A percentile compares a stretch with the other conserved stretches of the same genome.
Evolutionary conservation across 495 filamentous ascomycete genomes (phyloP).

Genomic region (Lasiosphaeriaceae sp.): DNA sequence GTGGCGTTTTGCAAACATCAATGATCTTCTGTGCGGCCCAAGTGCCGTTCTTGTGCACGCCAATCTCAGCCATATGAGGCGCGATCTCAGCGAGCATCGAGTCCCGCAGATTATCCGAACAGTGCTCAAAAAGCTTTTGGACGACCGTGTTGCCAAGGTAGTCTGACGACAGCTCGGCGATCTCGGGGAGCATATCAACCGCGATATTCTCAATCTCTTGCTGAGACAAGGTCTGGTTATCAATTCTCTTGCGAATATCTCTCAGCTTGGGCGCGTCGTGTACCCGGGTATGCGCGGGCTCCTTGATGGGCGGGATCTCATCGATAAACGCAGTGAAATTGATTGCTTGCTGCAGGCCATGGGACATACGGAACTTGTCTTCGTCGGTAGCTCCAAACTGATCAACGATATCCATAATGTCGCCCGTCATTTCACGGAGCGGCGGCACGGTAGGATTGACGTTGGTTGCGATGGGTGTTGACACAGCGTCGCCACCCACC

Average conservation of each 20-base stretch:
- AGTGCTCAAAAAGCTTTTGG: slow-evolving; percentile 95
- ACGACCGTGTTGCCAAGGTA: slow-evolving; percentile 99
- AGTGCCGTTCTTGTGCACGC: slow-evolving; percentile 97
- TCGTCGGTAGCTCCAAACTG: slow-evolving; percentile 87
- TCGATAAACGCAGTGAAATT: slow-evolving; percentile 65
- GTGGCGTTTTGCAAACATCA: slow-evolving; percentile 81
- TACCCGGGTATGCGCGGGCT: slow-evolving; percentile 84
- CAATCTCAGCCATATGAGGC: slow-evolving; percentile 92
- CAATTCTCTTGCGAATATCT: slow-evolving; percentile 95
- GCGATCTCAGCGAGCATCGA: slow-evolving; percentile 85
- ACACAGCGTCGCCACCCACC: slow-evolving; percentile 42
- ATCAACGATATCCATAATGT: slow-evolving; percentile 81
- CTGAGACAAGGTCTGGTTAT: slow-evolving; percentile 81
- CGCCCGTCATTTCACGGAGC: slow-evolving; percentile 68
- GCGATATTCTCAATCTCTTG: slow-evolving; percentile 92
- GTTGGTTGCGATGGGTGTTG: slow-evolving; percentile 37
- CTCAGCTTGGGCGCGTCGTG: slow-evolving; percentile 94
- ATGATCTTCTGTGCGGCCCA: slow-evolving; percentile 99
- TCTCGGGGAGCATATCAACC: slow-evolving; percentile 88
- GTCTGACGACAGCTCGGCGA: slow-evolving; percentile 89
- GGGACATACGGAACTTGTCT: slow-evolving; percentile 66
- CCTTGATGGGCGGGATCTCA: slow-evolving; percentile 85
- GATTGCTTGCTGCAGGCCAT: slow-evolving; percentile 72
- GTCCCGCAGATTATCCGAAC: slow-evolving; percentile 84
- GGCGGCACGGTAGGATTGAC: slow-evolving; percentile 63